Evolutionary conservation across 2,329 filamentous ascomycete genomes (phyloP), one percentile per base, ranked within the genome.

Genomic region (Cladosporium sp.): DNA sequence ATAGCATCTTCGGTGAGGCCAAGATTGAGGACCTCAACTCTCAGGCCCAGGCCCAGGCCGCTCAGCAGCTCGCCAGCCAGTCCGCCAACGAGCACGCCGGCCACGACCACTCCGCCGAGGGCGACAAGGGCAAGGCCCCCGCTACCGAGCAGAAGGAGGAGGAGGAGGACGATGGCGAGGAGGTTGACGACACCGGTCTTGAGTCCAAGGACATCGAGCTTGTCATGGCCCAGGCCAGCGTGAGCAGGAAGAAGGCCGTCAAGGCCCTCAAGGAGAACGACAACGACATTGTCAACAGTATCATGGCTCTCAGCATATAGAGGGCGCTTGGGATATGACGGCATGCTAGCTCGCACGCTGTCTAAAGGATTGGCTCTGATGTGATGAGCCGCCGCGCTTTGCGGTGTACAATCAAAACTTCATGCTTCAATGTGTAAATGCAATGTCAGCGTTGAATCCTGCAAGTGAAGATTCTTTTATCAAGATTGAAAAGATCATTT

Each of bases 21-120:
- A 99, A 99, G 88, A 97, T 99, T 62, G 93, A 99, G 84, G 95
- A 99, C 76, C 82, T 97, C 68, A 99, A 97, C 86, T 95, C 93
- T 66, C 89, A 92, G 71, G 92, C 92, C 67, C 93, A 97, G 80
- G 89, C 92, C 67, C 89, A 88, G 63, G 93, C 93, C 65, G 92
- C 92, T 65, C 89, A 95, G 77, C 91, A 96, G 79, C 88, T 99
- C 64, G 90, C 90, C 65, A 85, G 84, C 60, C 80, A 82, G 66
- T 80, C 80, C 64, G 75, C 76, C 58, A 80, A 84, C 70, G 83
- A 87, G 69, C 84, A 86, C 75, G 77, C 83, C 60, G 82, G 81
- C 60, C 84, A 89, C 76, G 80, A 84, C 73, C 83, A 88, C 75
- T 83, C 80, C 67, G 80, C 89, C 61, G 88, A 91, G 74, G 88